phyloP scores from a whole-genome alignment of 148 eudicot species.

The Oxyria digyna region DNA sequence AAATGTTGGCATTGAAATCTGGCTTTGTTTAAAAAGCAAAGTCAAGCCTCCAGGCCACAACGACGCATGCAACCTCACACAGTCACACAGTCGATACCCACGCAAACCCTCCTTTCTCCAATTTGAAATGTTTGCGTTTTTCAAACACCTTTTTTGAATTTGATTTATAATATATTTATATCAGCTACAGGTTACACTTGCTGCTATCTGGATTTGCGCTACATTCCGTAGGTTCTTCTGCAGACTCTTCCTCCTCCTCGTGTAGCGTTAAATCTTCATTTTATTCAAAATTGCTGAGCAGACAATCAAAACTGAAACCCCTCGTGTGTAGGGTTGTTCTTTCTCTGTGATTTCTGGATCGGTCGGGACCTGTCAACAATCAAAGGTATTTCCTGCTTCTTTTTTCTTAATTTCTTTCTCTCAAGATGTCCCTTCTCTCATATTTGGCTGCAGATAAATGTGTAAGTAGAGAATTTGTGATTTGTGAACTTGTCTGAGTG shows the following conservation, averaged over 20 bases:
- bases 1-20: too few species aligned
- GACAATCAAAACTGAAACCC: background rate
- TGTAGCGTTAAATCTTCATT: background rate
- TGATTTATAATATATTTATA: background rate
- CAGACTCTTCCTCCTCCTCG: background rate
- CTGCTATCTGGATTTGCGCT: constrained; percentile 4
- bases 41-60: too few species aligned
- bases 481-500: background rate
- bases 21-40: too few species aligned
- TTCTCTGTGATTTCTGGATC: background rate
- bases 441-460: background rate
- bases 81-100: too few species aligned
- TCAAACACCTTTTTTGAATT: background rate
- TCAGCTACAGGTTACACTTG: background rate
- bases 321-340: background rate
- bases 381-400: background rate
- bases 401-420: background rate
- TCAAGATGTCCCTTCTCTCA: background rate
- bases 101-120: background rate
- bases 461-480: background rate
- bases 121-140: background rate
- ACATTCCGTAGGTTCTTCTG: background rate
- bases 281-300: background rate
- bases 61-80: too few species aligned
- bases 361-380: background rate